Percentiles rank a stretch among this genome's conserved stretches.
Evolutionary conservation across 2,329 filamentous ascomycete species (phyloP).

Genomic region (Hymenoscyphus albidus): DNA sequence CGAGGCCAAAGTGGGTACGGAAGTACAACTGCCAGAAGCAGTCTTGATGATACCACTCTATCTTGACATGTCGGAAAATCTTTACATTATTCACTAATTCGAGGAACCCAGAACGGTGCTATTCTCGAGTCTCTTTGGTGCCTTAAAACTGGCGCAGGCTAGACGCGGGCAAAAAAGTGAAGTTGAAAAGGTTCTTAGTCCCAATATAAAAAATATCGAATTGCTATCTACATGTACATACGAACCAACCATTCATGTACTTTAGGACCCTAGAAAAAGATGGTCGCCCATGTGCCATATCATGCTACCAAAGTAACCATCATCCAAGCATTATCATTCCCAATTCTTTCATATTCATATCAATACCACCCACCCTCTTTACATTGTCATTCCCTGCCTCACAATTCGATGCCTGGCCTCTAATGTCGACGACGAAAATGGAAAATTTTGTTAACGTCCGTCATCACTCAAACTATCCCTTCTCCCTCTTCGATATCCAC

Average conservation of each 20-base stretch:
- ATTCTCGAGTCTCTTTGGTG: too few species aligned
- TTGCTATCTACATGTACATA: conserved; percentile 2
- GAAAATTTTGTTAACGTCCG: conserved; percentile 4
- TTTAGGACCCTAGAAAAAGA: not conserved
- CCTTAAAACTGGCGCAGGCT: not conserved
- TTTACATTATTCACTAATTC: too few species aligned
- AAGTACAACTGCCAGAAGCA: too few species aligned
- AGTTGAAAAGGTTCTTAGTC: not conserved
- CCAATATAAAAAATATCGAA: not conserved
- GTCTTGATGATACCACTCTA: too few species aligned
- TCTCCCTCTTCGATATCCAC: conserved; percentile 24
- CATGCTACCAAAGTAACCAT: not conserved
- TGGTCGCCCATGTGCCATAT: not conserved
- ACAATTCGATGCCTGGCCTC: not conserved
- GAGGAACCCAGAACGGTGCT: too few species aligned
- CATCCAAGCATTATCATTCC: conserved; percentile 2
- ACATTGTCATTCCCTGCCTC: not conserved
- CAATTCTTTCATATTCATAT: not conserved
- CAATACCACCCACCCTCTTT: not conserved
- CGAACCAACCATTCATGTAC: not conserved
- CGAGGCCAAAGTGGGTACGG: too few species aligned
- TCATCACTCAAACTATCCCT: conserved; percentile 20
- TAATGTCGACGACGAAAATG: not conserved
- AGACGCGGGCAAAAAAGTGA: too few species aligned
- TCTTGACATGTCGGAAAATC: too few species aligned